Percentiles rank a stretch among this genome's conserved stretches.
These are phyloP conservation scores for Flaveria robusta DNA, from an alignment of 129 eudicot genomes.

Conservation along the genomic window DNA sequence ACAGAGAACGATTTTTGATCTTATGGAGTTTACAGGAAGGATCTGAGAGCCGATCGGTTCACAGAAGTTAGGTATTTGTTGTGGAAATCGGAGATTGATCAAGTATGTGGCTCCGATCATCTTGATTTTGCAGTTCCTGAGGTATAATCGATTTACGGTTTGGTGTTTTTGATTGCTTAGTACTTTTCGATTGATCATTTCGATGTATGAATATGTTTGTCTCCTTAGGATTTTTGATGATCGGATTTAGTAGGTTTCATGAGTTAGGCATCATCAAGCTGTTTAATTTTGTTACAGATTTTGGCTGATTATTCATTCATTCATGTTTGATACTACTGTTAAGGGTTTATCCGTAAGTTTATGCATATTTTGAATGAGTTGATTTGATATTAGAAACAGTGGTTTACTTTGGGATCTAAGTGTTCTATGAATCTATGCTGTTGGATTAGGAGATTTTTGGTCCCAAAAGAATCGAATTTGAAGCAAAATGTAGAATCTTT, in stretches of 20 bases:
- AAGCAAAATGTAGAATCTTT: constrained; percentile 29
- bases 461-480: constrained; percentile 26
- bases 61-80: constrained; percentile 12
- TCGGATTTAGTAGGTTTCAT: constrained; percentile 26
- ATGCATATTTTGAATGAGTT: not conserved
- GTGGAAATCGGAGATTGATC: constrained; percentile 24
- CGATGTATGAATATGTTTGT: not conserved
- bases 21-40: constrained; percentile 24
- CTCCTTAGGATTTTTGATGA: constrained; percentile 10
- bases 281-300: constrained; percentile 1
- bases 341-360: not conserved
- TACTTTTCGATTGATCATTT: not conserved
- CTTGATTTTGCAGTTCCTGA: constrained; percentile 24
- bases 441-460: constrained; percentile 22
- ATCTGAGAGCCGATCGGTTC: constrained; percentile 36
- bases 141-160: constrained; percentile 40
- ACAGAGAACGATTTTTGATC: constrained; percentile 2
- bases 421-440: constrained; percentile 19
- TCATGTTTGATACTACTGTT: constrained; percentile 9
- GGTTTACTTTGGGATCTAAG: not conserved
- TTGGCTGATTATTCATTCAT: constrained; percentile 12
- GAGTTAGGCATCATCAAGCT: not conserved
- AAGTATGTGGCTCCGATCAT: constrained; percentile 44
- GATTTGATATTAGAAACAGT: not conserved
- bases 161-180: not conserved